Evolutionary conservation across 192 early-diverging fungal species (phyloP).

Genomic region (Dissophora ornata): DNA sequence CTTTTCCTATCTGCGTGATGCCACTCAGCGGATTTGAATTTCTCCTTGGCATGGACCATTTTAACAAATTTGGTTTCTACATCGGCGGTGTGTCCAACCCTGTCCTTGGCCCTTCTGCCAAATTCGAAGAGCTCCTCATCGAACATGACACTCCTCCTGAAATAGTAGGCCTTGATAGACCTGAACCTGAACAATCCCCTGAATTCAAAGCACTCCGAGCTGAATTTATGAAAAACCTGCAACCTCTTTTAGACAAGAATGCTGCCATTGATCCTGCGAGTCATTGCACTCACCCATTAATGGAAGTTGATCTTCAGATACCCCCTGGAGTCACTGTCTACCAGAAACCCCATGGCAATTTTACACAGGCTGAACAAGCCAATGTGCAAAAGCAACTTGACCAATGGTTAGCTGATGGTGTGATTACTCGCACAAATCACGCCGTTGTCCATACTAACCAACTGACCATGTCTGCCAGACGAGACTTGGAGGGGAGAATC

Average conservation of each 20-base stretch:
- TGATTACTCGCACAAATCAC: not conserved
- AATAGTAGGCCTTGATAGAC: too few relatives aligned
- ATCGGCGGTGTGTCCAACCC: too few relatives aligned
- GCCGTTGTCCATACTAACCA: too few relatives aligned
- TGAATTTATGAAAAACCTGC: too few relatives aligned
- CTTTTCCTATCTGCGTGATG: not conserved
- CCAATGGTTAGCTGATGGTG: not conserved
- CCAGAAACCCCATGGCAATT: not conserved
- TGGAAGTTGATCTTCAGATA: not conserved
- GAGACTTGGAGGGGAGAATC: not conserved
- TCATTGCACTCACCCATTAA: not conserved
- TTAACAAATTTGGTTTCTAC: conserved; percentile 1
- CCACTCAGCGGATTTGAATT: not conserved
- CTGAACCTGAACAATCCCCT: too few relatives aligned
- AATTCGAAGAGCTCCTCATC: too few relatives aligned
- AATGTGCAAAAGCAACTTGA: not conserved
- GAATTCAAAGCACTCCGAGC: too few relatives aligned
- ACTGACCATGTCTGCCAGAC: not conserved
- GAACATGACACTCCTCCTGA: too few relatives aligned
- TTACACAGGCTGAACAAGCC: not conserved
- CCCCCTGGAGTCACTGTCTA: not conserved
- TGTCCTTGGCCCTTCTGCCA: too few relatives aligned
- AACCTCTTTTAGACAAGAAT: not conserved
- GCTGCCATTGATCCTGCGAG: not conserved
- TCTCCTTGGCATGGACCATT: not conserved